phyloP scores from a whole-genome alignment of 2,329 filamentous ascomycete genomes.

The Ilyonectria destructans region DNA sequence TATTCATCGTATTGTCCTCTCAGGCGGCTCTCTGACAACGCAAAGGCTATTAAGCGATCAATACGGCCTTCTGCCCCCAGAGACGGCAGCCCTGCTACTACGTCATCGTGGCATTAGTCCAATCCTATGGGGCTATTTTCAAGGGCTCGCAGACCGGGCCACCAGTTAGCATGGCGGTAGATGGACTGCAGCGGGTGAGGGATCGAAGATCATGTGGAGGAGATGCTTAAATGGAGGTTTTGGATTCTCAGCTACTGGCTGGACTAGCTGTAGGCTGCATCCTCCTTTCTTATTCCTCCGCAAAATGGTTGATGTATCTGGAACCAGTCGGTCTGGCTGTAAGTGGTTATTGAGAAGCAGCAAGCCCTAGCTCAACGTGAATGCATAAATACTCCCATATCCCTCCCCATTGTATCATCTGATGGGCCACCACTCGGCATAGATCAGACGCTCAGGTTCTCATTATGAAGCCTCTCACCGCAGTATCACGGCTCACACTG shows the following conservation, averaged over 20 bases:
- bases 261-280: background rate
- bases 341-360: background rate
- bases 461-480: slow-evolving; percentile 32
- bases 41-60: background rate
- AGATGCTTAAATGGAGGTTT: no score
- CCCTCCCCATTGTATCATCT: background rate
- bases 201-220: no score
- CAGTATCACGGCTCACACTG: slow-evolving; percentile 17
- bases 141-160: no score
- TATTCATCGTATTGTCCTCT: slow-evolving; percentile 5
- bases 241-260: background rate
- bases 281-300: background rate
- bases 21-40: background rate
- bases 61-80: slow-evolving; percentile 1
- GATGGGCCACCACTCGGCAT: background rate
- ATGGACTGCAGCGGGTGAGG: no score
- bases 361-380: background rate
- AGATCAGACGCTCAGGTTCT: background rate
- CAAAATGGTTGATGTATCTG: background rate
- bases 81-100: background rate
- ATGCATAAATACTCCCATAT: slow-evolving; percentile 1
- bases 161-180: no score
- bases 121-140: background rate
- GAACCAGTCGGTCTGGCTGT: background rate
- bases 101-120: background rate